Evolutionary conservation across 192 early-diverging fungal species (phyloP).

Genomic region (Gonapodya prolifera): DNA sequence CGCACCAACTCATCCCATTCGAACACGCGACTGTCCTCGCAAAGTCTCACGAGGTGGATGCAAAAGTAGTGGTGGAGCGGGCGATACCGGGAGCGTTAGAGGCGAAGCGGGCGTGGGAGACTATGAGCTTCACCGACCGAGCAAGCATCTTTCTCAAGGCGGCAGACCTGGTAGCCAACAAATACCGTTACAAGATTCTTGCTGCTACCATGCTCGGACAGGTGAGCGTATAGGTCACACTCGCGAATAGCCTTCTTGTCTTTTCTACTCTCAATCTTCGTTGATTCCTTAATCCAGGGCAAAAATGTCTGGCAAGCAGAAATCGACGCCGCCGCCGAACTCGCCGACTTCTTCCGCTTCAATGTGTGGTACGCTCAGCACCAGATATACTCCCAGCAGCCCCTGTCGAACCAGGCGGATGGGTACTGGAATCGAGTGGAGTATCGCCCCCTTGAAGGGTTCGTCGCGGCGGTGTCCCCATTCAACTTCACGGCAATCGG

Average conservation of each 20-base stretch:
- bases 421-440: conserved; percentile 90
- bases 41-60: conserved; percentile 73
- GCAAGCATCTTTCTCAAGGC: conserved; percentile 94
- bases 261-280: background rate
- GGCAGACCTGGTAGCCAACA: conserved; percentile 76
- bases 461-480: conserved; percentile 91
- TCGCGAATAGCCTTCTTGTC: background rate
- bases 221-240: background rate
- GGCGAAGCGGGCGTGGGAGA: conserved; percentile 82
- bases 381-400: conserved; percentile 91
- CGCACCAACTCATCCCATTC: conserved; percentile 68
- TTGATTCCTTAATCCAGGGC: conserved; percentile 25
- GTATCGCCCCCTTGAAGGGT: conserved; percentile 94
- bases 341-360: too few relatives aligned
- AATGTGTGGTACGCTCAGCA: conserved; percentile 83
- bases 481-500: conserved; percentile 99
- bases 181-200: conserved; percentile 71
- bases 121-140: conserved; percentile 86
- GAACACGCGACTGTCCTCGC: conserved; percentile 69
- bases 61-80: conserved; percentile 44
- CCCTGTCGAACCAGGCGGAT: conserved; percentile 69
- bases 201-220: conserved; percentile 97
- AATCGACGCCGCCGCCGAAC: conserved; percentile 93
- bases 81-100: conserved; percentile 79
- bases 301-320: conserved; percentile 99